Conservation (phyloP, 2,329 filamentous ascomycete species). For the Colletotrichum sp. region DNA sequence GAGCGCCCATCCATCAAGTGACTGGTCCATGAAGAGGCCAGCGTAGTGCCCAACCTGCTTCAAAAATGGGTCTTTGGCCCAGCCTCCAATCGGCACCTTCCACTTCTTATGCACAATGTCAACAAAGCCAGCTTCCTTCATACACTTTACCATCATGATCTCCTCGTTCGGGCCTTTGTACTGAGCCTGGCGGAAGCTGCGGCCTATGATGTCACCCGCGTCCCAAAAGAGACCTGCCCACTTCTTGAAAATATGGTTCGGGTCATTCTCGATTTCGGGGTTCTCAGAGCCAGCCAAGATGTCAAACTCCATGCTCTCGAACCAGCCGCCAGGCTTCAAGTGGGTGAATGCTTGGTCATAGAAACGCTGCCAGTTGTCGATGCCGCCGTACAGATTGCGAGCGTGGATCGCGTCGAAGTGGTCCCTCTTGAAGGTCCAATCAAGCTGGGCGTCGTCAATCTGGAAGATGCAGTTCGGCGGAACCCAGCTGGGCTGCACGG, state of each 20-base stretch:
- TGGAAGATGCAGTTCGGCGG: constrained; percentile 42
- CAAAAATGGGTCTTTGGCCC: constrained; percentile 15
- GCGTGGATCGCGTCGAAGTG: constrained; percentile 67
- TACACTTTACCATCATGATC: background rate
- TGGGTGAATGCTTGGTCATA: constrained; percentile 56
- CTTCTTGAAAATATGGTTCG: constrained; percentile 8
- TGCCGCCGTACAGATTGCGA: constrained; percentile 61
- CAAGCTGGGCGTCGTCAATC: constrained; percentile 36
- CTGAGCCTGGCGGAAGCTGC: constrained; percentile 30
- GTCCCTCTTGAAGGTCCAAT: constrained; percentile 45
- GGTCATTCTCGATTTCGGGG: background rate
- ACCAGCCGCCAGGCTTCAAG: constrained; percentile 45
- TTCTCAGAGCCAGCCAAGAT: constrained; percentile 12
- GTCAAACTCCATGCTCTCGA: constrained; percentile 34
- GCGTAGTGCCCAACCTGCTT: constrained; percentile 23
- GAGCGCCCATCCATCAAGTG: constrained; percentile 31
- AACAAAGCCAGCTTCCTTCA: constrained; percentile 25
- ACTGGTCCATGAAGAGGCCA: constrained; percentile 26
- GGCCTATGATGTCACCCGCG: constrained; percentile 32
- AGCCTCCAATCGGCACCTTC: constrained; percentile 22
- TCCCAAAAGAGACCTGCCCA: constrained; percentile 35
- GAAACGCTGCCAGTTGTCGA: constrained; percentile 60
- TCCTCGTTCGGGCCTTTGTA: constrained; percentile 20
- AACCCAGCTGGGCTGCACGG: constrained; percentile 52
- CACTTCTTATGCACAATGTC: constrained; percentile 15